These are phyloP conservation scores for Aspergillus niger DNA, from an alignment of 2,329 filamentous ascomycete species.

Conservation along the genomic window DNA sequence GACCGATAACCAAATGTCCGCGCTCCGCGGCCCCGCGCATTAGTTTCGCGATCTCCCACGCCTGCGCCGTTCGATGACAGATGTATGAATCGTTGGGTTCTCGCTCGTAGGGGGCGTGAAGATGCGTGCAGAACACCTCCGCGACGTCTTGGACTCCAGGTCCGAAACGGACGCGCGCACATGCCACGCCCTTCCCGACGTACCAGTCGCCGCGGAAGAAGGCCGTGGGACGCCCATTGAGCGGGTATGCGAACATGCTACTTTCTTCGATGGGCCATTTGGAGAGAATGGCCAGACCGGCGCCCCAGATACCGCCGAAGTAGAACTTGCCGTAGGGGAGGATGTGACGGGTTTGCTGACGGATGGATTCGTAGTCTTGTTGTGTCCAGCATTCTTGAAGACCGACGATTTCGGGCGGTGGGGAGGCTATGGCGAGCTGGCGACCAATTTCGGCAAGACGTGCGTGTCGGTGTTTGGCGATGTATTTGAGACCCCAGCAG, in stretches of 20 bases:
- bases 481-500: slow-evolving; percentile 92
- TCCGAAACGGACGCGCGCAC: slow-evolving; percentile 74
- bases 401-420: slow-evolving; percentile 80
- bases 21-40: slow-evolving; percentile 78
- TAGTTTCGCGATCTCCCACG: slow-evolving; percentile 91
- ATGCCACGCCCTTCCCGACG: slow-evolving; percentile 91
- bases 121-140: slow-evolving; percentile 91
- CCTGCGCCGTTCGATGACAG: slow-evolving; percentile 86
- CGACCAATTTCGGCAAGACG: slow-evolving; percentile 82
- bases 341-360: slow-evolving; percentile 68
- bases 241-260: slow-evolving; percentile 80
- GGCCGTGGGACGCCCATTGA: slow-evolving; percentile 89
- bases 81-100: slow-evolving; percentile 81
- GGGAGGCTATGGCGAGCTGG: slow-evolving; percentile 68
- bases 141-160: slow-evolving; percentile 65
- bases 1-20: slow-evolving; percentile 78
- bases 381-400: slow-evolving; percentile 94
- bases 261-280: slow-evolving; percentile 91
- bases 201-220: slow-evolving; percentile 97
- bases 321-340: slow-evolving; percentile 95
- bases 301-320: slow-evolving; percentile 82
- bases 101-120: slow-evolving; percentile 84
- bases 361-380: slow-evolving; percentile 77
- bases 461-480: slow-evolving; percentile 74
- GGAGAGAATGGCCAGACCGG: slow-evolving; percentile 83